A percentile compares a stretch with the other conserved stretches of the same genome.
Conservation (phyloP, 495 filamentous ascomycete genomes). For the Lepraria neglecta region DNA sequence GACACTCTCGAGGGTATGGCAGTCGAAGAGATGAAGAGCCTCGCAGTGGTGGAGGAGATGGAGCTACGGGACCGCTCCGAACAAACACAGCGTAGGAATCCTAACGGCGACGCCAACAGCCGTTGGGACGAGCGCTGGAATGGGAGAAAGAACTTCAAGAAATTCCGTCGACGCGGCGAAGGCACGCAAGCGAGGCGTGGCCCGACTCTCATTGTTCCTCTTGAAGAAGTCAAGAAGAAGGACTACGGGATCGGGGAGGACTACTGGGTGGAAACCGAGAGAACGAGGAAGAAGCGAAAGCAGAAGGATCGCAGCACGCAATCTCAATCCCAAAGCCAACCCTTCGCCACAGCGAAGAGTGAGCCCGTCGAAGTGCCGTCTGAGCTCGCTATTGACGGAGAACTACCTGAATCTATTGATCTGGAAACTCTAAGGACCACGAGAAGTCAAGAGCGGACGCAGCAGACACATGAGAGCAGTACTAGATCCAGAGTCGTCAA, state of each 20-base stretch:
- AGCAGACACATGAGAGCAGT: conserved; percentile 29
- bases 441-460: conserved; percentile 34
- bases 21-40: conserved; percentile 62
- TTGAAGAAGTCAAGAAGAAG: conserved; percentile 74
- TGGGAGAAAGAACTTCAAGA: conserved; percentile 94
- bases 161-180: conserved; percentile 63
- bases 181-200: conserved; percentile 41
- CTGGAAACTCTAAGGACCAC: conserved; percentile 28
- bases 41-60: conserved; percentile 78
- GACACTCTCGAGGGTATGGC: conserved; percentile 53
- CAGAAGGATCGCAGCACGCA: conserved; percentile 28
- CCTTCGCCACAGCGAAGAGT: conserved; percentile 27
- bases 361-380: conserved; percentile 26
- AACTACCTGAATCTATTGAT: conserved; percentile 28
- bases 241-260: conserved; percentile 80
- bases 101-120: conserved; percentile 42
- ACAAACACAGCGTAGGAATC: conserved; percentile 25
- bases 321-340: conserved; percentile 30
- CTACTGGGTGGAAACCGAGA: conserved; percentile 60
- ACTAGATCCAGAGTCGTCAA: conserved; percentile 35
- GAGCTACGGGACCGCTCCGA: conserved; percentile 43
- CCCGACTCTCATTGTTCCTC: conserved; percentile 61
- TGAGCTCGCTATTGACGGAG: conserved; percentile 27
- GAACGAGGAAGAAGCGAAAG: conserved; percentile 32
- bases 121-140: conserved; percentile 93